Percentiles rank a stretch among this genome's conserved stretches.
These are phyloP conservation scores for Cadophora sp. DNA, from an alignment of 2,329 filamentous ascomycete species.

Conservation along the genomic window DNA sequence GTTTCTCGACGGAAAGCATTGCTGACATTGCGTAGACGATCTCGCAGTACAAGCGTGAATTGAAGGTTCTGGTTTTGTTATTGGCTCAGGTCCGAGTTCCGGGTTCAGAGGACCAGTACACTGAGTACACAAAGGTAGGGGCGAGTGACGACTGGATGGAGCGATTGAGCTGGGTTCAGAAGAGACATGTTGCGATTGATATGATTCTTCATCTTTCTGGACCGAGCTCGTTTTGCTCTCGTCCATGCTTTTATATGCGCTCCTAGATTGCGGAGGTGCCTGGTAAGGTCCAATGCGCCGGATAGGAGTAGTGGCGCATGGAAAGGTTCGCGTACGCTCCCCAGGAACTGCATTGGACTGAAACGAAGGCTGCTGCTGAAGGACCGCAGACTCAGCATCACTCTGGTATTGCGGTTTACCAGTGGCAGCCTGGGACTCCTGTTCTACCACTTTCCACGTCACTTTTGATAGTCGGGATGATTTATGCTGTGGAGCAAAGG, in stretches of 20 bases:
- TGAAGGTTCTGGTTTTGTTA: not conserved
- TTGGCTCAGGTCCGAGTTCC: not conserved
- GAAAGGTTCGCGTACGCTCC: conserved; percentile 23
- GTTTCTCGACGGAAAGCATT: conserved; percentile 23
- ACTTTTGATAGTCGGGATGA: conserved; percentile 20
- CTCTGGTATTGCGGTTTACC: not conserved
- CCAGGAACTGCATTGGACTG: not conserved
- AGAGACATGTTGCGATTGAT: not conserved
- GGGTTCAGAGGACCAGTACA: conserved; percentile 11
- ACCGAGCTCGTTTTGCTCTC: not conserved
- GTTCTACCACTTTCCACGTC: conserved; percentile 17
- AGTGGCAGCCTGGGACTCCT: conserved; percentile 14
- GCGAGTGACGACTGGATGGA: not conserved
- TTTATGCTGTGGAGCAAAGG: not conserved
- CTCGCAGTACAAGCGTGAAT: conserved; percentile 25
- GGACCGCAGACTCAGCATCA: not conserved
- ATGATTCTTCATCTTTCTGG: not conserved
- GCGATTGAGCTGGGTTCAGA: not conserved
- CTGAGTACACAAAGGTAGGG: conserved; percentile 7
- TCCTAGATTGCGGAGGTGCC: not conserved
- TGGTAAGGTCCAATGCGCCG: conserved; percentile 6
- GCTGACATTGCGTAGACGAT: conserved; percentile 27
- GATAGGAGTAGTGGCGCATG: not conserved
- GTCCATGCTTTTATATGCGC: conserved; percentile 17
- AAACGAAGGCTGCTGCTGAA: conserved; percentile 11